phyloP scores from a whole-genome alignment of 2,329 filamentous ascomycete species.

The Leptographium procerum region DNA sequence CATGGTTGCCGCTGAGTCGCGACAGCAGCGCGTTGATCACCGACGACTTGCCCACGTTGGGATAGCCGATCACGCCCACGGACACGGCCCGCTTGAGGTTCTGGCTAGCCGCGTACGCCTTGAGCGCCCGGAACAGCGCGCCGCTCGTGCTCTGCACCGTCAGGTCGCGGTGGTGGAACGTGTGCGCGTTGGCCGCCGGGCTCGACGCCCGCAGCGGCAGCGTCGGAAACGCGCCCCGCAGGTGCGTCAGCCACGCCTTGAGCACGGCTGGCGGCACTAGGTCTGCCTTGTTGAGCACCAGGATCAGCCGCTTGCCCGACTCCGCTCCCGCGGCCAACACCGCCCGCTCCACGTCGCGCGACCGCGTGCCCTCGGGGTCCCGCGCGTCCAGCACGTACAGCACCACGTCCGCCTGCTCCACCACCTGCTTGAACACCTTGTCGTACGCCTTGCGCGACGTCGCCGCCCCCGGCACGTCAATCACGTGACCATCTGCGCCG shows the following conservation, averaged over 20 bases:
- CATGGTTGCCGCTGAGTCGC: conserved; percentile 55
- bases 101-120: conserved; percentile 72
- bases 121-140: conserved; percentile 77
- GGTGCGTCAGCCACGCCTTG: conserved; percentile 71
- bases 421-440: conserved; percentile 90
- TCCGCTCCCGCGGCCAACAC: conserved; percentile 70
- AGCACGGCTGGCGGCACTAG: conserved; percentile 73
- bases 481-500: conserved; percentile 36
- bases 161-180: conserved; percentile 83
- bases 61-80: conserved; percentile 89
- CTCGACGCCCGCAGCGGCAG: conserved; percentile 77
- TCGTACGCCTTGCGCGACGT: conserved; percentile 79
- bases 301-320: conserved; percentile 69
- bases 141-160: conserved; percentile 78
- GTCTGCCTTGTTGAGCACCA: conserved; percentile 93
- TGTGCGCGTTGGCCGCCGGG: conserved; percentile 73
- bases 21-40: conserved; percentile 88
- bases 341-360: conserved; percentile 78
- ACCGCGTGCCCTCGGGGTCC: conserved; percentile 82
- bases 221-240: conserved; percentile 84
- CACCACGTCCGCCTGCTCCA: conserved; percentile 79
- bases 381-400: conserved; percentile 89
- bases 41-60: conserved; percentile 92
- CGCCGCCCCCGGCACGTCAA: conserved; percentile 39
- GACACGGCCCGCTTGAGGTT: conserved; percentile 82